These are phyloP conservation scores for Naganishia sp. DNA, from an alignment of 1,284 basidiomycete genomes.

Conservation along the genomic window DNA sequence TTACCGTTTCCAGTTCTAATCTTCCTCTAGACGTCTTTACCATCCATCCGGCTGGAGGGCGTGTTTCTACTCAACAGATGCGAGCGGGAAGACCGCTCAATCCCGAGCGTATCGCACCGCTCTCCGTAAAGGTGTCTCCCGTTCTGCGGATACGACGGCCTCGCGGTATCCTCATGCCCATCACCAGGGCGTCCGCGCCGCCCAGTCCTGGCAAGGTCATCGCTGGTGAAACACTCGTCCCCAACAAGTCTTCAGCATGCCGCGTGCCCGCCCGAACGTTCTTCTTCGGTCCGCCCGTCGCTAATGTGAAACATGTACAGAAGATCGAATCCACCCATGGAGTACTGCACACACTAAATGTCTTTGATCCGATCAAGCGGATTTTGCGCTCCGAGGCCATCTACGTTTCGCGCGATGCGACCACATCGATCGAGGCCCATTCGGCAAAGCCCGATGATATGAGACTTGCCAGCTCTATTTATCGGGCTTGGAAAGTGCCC, in stretches of 20 bases:
- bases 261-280: slow-evolving; percentile 5
- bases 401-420: background rate
- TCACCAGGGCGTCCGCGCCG: slow-evolving; percentile 8
- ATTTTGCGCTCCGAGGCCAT: slow-evolving; percentile 14
- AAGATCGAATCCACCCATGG: background rate
- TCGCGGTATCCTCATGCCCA: slow-evolving; percentile 10
- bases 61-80: slow-evolving; percentile 5
- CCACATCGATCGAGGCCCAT: no score
- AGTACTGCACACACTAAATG: slow-evolving; percentile 6
- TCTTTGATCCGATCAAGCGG: slow-evolving; percentile 19
- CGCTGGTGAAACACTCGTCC: background rate
- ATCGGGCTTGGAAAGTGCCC: slow-evolving; percentile 19
- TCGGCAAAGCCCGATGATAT: background rate
- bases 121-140: slow-evolving; percentile 8
- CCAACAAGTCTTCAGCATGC: background rate
- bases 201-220: slow-evolving; percentile 1
- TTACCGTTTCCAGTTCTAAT: background rate
- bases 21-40: slow-evolving; percentile 25
- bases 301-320: background rate
- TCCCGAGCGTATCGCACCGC: background rate
- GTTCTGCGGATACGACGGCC: slow-evolving; percentile 12
- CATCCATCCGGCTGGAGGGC: slow-evolving; percentile 24
- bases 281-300: slow-evolving; percentile 7
- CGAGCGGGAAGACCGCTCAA: background rate
- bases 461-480: slow-evolving; percentile 6